phyloP scores from a whole-genome alignment of 2,329 filamentous ascomycete species.

The Boeremia lycopersici region DNA sequence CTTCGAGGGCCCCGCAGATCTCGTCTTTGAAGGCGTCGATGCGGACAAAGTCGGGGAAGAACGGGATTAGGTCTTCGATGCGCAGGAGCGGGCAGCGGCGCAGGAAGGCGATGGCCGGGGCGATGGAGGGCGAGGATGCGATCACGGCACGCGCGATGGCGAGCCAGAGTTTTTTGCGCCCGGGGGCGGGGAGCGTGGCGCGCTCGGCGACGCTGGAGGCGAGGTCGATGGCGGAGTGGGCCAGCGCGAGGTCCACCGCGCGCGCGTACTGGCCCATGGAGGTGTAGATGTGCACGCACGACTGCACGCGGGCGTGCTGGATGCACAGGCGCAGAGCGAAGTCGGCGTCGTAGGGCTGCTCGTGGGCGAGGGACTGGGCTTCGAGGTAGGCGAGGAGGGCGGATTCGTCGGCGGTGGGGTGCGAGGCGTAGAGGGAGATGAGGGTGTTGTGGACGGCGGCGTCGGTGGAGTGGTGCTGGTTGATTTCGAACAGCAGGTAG shows the following conservation, averaged over 20 bases:
- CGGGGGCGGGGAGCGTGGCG: slow-evolving; percentile 73
- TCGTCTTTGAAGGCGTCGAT: slow-evolving; percentile 99
- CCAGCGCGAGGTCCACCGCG: slow-evolving; percentile 89
- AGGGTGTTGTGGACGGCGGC: slow-evolving; percentile 96
- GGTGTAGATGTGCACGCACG: slow-evolving; percentile 96
- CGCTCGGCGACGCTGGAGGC: slow-evolving; percentile 88
- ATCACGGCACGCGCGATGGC: slow-evolving; percentile 95
- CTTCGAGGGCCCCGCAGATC: slow-evolving; percentile 90
- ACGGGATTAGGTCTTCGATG: slow-evolving; percentile 96
- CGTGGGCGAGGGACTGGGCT: slow-evolving; percentile 74
- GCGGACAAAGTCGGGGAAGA: slow-evolving; percentile 98
- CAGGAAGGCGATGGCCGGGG: slow-evolving; percentile 84
- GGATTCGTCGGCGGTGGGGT: slow-evolving; percentile 81
- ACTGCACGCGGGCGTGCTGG: slow-evolving; percentile 88
- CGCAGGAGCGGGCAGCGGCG: slow-evolving; percentile 88
- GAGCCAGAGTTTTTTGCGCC: slow-evolving; percentile 92
- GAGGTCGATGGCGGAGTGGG: slow-evolving; percentile 87
- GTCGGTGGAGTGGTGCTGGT: slow-evolving; percentile 78
- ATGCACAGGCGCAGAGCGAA: slow-evolving; percentile 96
- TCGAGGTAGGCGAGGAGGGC: slow-evolving; percentile 88
- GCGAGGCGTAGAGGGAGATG: slow-evolving; percentile 92
- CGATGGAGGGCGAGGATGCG: slow-evolving; percentile 83
- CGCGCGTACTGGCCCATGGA: slow-evolving; percentile 94
- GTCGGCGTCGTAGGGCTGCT: slow-evolving; percentile 89
- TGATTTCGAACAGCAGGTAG: slow-evolving; percentile 92